Base-by-base conservation (phyloP, 2,329 filamentous ascomycete genomes). In the Fusarium proliferatum region DNA sequence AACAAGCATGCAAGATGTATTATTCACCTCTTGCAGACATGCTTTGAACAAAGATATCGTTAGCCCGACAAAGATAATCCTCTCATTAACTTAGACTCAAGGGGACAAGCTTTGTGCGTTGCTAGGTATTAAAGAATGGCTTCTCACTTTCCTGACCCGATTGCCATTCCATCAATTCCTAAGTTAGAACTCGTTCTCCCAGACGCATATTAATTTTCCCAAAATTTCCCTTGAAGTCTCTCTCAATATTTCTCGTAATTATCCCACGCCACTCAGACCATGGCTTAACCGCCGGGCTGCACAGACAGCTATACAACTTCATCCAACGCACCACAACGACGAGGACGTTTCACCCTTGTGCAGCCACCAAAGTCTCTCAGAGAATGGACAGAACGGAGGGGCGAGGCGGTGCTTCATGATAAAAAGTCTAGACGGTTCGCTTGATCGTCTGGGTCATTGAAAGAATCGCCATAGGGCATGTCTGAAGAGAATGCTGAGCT, bases 41-140 rank as follows among this genome's bases (percentile, higher is more conserved):
- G 3, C 13, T 2, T 21, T 21, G 1, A 7, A 15, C 3, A n/a
- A 39, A 12, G 8, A 16, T 8, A 0, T 17, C 15, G 3, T 3
- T 12, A 5, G 1, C 17, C 10, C 13, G 15, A 10, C 3, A 26
- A 26, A 16, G 3, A 2, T 3, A 16, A 21, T 10, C 4, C 16
- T 16, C 4, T 28, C 2, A 9, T 9, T 9, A 2, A 11, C 3
- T 0, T 5, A 2, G 10, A 10, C 11, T 1, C 21, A 34, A 28
- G 1, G 3, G 10, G 49, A 10, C 4, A 15, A 6, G 8, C 4
- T 15, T 15, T 4, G 0, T 11, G 2, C 3, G 2, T 6, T 36
- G 2, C 8, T 17, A 7, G 3, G 4, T 28, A 53, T 38, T 21
- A 9, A 16, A 26, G 6, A 10, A 21, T 15, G 0, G 17, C 2